phyloP scores from a whole-genome alignment of 768 basidiomycete genomes.

The Leucosporidium yakuticum region DNA sequence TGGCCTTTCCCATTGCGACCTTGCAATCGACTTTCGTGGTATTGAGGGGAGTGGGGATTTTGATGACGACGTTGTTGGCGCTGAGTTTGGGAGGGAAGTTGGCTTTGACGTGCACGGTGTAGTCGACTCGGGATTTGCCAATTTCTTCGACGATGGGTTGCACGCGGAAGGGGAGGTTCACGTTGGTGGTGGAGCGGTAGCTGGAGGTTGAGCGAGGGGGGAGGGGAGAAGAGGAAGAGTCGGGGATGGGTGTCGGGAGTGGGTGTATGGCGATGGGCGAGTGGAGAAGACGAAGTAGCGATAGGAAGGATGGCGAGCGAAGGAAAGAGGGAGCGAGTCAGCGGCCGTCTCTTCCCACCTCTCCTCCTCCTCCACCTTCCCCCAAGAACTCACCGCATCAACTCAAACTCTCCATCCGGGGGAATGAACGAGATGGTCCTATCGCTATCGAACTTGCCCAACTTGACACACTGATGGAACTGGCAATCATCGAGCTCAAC shows the following conservation, averaged over 20 bases:
- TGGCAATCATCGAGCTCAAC: slow-evolving; percentile 97
- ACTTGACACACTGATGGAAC: slow-evolving; percentile 95
- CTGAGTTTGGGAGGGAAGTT: slow-evolving; percentile 87
- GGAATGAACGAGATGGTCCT: slow-evolving; percentile 95
- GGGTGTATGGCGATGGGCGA: too few species aligned
- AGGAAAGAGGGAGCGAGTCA: neutral
- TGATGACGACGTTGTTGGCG: slow-evolving; percentile 82
- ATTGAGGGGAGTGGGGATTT: slow-evolving; percentile 94
- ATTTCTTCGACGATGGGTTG: slow-evolving; percentile 89
- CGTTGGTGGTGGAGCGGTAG: slow-evolving; percentile 91
- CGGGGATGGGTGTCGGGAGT: too few species aligned
- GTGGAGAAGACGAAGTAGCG: neutral
- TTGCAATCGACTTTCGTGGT: slow-evolving; percentile 89
- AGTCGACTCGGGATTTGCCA: slow-evolving; percentile 84
- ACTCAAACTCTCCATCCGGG: slow-evolving; percentile 96
- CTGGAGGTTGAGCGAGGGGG: slow-evolving; percentile 45
- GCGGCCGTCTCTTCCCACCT: too few species aligned
- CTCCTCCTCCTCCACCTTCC: neutral
- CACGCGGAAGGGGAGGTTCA: slow-evolving; percentile 84
- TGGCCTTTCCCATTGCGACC: slow-evolving; percentile 86
- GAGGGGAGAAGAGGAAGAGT: too few species aligned
- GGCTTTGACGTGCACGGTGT: slow-evolving; percentile 77
- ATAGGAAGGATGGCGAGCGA: too few species aligned
- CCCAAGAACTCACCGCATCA: slow-evolving; percentile 78
- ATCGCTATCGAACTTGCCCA: slow-evolving; percentile 88